These are phyloP conservation scores for Didymella keratinophila DNA, from an alignment of 2,329 filamentous ascomycete genomes.

Conservation along the genomic window DNA sequence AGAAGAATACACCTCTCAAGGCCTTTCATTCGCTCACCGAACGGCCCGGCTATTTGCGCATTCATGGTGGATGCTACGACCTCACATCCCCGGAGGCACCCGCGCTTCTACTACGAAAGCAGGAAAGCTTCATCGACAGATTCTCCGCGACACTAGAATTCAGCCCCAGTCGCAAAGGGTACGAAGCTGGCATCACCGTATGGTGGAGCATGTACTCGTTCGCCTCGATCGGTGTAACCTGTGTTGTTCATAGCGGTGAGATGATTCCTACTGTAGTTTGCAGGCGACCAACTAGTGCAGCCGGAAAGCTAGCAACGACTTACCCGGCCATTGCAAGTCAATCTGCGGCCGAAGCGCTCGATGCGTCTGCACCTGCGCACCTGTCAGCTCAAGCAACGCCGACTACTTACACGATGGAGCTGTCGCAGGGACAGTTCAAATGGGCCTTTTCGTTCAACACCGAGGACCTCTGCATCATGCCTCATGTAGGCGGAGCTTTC, in stretches of 20 bases:
- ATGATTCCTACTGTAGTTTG: conserved; percentile 18
- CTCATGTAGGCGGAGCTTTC: conserved; percentile 53
- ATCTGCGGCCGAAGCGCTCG: conserved; percentile 25
- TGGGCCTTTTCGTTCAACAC: conserved; percentile 39
- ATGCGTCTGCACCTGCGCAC: neutral
- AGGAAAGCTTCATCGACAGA: conserved; percentile 54
- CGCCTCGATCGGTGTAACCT: conserved; percentile 52
- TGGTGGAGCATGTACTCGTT: conserved; percentile 63
- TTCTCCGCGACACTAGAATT: conserved; percentile 60
- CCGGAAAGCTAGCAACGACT: conserved; percentile 29
- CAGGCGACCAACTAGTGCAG: conserved; percentile 22
- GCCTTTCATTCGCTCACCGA: conserved; percentile 58
- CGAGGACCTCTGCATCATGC: conserved; percentile 45
- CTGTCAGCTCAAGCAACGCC: conserved; percentile 12
- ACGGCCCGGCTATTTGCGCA: conserved; percentile 54
- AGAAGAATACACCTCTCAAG: conserved; percentile 59
- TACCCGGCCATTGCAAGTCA: conserved; percentile 35
- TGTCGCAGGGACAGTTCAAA: conserved; percentile 18
- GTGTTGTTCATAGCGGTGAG: neutral
- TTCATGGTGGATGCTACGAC: conserved; percentile 62
- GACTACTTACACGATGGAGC: conserved; percentile 11
- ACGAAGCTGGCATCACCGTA: conserved; percentile 62
- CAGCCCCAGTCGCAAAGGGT: conserved; percentile 51
- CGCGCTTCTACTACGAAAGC: conserved; percentile 63
- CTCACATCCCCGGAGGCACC: conserved; percentile 61